Evolutionary conservation across 164 flowering plant species (phyloP).

Genomic region (Magnolia changhungtana): DNA sequence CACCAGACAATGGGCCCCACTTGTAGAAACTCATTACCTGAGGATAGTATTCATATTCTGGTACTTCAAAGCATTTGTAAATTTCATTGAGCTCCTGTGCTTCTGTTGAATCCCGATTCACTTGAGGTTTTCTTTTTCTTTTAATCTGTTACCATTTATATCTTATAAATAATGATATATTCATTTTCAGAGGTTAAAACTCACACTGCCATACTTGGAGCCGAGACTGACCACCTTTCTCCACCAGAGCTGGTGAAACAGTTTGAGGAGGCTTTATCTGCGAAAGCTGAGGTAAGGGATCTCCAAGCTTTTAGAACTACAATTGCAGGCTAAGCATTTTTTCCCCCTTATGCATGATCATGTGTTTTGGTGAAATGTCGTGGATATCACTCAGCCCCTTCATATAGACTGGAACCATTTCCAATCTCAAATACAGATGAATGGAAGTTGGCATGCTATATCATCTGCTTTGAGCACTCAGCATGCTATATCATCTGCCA

Average conservation of each 20-base stretch:
- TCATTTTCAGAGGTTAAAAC: slow-evolving; percentile 49
- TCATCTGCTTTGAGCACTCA: no score
- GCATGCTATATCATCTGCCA: no score
- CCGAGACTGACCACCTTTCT: slow-evolving; percentile 55
- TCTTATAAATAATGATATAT: not conserved
- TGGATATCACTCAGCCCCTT: no score
- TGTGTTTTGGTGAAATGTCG: no score
- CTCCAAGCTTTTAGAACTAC: not conserved
- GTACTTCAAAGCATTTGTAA: no score
- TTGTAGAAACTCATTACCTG: not conserved
- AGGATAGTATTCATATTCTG: not conserved
- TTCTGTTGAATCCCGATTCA: not conserved
- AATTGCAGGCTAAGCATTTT: not conserved
- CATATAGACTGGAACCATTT: no score
- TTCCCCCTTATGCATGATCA: no score
- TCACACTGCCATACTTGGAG: slow-evolving; percentile 68
- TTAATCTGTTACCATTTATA: not conserved
- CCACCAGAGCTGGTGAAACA: slow-evolving; percentile 72
- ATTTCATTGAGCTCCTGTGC: not conserved
- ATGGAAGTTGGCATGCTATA: no score
- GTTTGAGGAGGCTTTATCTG: slow-evolving; percentile 53
- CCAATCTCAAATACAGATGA: no score
- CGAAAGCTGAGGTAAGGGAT: slow-evolving; percentile 53
- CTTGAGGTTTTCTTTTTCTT: no score
- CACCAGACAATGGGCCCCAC: not conserved